Conservation (phyloP, 1,139 yeast genomes). For the Groenewaldozyma sp. region DNA sequence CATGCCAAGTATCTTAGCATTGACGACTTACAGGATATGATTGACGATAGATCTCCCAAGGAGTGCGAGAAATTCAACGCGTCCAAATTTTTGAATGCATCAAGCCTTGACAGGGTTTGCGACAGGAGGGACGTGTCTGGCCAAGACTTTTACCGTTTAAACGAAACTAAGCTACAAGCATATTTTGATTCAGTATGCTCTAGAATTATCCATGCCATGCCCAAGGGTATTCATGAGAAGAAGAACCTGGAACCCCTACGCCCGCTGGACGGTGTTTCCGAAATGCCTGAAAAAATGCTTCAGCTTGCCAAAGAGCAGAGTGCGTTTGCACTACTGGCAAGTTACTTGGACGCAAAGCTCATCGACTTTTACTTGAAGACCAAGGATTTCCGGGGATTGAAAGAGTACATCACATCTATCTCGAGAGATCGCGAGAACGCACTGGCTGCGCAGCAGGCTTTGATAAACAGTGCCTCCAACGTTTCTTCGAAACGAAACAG, state of each 20-base stretch:
- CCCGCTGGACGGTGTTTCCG: slow-evolving; percentile 19
- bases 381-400: slow-evolving; percentile 18
- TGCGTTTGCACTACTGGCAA: slow-evolving; percentile 23
- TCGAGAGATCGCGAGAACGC: slow-evolving; percentile 14
- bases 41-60: slow-evolving; percentile 14
- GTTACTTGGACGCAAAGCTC: slow-evolving; percentile 23
- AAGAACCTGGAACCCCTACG: slow-evolving; percentile 16
- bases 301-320: slow-evolving; percentile 18
- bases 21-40: slow-evolving; percentile 26
- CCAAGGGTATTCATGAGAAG: slow-evolving; percentile 10
- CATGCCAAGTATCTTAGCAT: slow-evolving; percentile 19
- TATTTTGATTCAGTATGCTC: slow-evolving; percentile 15
- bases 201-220: slow-evolving; percentile 13
- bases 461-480: slow-evolving; percentile 6
- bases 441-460: slow-evolving; percentile 13
- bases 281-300: slow-evolving; percentile 19
- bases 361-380: slow-evolving; percentile 13
- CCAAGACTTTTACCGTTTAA: slow-evolving; percentile 15
- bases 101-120: slow-evolving; percentile 11
- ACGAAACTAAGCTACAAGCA: slow-evolving; percentile 13
- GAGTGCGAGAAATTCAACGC: slow-evolving; percentile 9
- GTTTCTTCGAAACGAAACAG: slow-evolving; percentile 8
- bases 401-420: slow-evolving; percentile 13
- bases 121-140: slow-evolving; percentile 12
- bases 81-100: slow-evolving; percentile 1